These are phyloP conservation scores for Rasamsonia emersonii DNA, from an alignment of 2,329 filamentous ascomycete species.

Conservation along the genomic window DNA sequence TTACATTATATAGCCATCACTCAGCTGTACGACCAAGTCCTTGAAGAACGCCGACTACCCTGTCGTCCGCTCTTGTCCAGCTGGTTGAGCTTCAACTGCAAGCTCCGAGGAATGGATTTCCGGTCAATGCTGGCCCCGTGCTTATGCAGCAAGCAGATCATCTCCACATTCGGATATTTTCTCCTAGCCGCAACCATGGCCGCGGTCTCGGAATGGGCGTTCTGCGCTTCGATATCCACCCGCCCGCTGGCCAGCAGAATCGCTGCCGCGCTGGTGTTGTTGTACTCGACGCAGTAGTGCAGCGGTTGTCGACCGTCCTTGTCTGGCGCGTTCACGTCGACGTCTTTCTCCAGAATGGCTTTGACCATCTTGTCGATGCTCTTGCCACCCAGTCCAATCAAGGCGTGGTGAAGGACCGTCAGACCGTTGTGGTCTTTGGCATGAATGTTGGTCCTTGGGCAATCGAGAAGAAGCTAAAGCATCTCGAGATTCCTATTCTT, in stretches of 20 bases:
- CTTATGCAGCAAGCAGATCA: no score
- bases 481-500: constrained; percentile 1
- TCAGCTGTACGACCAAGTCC: no score
- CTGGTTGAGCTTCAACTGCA: no score
- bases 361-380: not conserved
- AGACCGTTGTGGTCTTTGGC: constrained; percentile 3
- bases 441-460: constrained; percentile 1
- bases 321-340: constrained; percentile 3
- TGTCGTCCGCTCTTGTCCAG: no score
- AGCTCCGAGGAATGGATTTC: no score
- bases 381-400: constrained; percentile 2
- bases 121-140: no score
- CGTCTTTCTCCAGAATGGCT: not conserved
- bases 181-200: no score
- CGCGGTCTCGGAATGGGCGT: no score
- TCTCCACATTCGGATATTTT: no score
- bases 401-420: constrained; percentile 4
- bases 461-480: not conserved
- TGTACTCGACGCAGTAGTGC: constrained; percentile 5
- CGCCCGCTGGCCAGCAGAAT: constrained; percentile 3
- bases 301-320: constrained; percentile 2
- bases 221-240: constrained; percentile 3
- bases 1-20: no score
- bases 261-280: not conserved
- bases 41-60: no score